Percentiles rank a stretch among this genome's conserved stretches.
phyloP scores from a whole-genome alignment of 495 filamentous ascomycete species.

The Tuber borchii region DNA sequence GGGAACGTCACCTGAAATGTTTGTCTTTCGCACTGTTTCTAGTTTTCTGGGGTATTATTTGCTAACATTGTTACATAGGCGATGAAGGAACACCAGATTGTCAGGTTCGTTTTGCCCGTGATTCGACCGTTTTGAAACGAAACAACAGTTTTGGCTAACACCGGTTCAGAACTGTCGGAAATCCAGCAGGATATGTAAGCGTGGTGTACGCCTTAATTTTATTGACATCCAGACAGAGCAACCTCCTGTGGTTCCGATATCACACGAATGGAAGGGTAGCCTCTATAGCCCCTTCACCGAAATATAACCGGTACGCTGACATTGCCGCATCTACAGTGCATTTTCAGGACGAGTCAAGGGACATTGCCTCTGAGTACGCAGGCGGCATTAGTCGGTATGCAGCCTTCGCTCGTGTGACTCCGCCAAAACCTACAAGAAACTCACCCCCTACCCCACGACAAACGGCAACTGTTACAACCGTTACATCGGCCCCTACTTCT shows the following conservation, averaged over 20 bases:
- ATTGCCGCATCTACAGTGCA: conserved; percentile 45
- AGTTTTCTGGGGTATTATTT: conserved; percentile 14
- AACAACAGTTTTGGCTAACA: neutral
- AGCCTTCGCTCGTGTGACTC: conserved; percentile 45
- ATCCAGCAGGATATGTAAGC: conserved; percentile 74
- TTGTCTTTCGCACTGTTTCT: conserved; percentile 12
- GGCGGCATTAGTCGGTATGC: conserved; percentile 74
- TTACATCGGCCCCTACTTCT: conserved; percentile 29
- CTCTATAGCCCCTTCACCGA: neutral
- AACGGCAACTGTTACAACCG: conserved; percentile 31
- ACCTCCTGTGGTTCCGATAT: conserved; percentile 59
- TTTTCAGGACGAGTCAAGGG: conserved; percentile 83
- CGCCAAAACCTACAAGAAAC: conserved; percentile 41
- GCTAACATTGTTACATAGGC: conserved; percentile 46
- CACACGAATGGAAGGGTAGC: conserved; percentile 61
- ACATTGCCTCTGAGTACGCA: conserved; percentile 86
- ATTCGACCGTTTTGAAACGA: neutral
- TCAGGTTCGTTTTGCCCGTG: conserved; percentile 34
- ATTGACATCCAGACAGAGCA: conserved; percentile 72
- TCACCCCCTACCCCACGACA: conserved; percentile 40
- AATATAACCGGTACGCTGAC: conserved; percentile 20
- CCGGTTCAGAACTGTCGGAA: conserved; percentile 71
- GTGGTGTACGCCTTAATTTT: conserved; percentile 85
- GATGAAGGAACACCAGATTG: conserved; percentile 78
- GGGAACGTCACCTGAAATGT: conserved; percentile 59